Conservation (phyloP, 495 filamentous ascomycete genomes). For the Venustampulla echinocandica region DNA sequence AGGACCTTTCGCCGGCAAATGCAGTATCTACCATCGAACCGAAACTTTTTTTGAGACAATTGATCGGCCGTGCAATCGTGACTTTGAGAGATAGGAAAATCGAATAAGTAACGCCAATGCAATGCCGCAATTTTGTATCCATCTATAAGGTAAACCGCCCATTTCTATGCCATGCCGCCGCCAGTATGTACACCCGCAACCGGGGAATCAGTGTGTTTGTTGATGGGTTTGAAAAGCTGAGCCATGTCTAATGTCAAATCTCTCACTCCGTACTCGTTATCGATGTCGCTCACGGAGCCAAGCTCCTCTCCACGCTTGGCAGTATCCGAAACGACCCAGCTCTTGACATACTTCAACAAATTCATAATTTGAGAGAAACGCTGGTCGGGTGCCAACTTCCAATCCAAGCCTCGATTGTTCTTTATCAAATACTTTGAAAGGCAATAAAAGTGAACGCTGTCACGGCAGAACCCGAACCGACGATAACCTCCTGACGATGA, state of each 20-base stretch:
- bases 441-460: slow-evolving; percentile 59
- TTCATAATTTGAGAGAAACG: slow-evolving; percentile 50
- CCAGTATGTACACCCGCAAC: slow-evolving; percentile 19
- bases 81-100: no score
- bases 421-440: slow-evolving; percentile 47
- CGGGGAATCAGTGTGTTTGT: slow-evolving; percentile 23
- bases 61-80: no score
- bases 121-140: no score
- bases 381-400: slow-evolving; percentile 42
- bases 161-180: slow-evolving; percentile 11
- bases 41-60: no score
- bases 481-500: slow-evolving; percentile 30
- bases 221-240: slow-evolving; percentile 48
- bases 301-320: slow-evolving; percentile 43
- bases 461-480: slow-evolving; percentile 54
- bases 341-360: slow-evolving; percentile 47
- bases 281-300: slow-evolving; percentile 50
- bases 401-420: slow-evolving; percentile 35
- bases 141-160: slow-evolving; percentile 11
- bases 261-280: slow-evolving; percentile 48
- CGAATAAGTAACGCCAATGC: not conserved
- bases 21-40: no score
- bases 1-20: no score
- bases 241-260: slow-evolving; percentile 61
- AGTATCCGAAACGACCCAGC: slow-evolving; percentile 43